Evolutionary conservation across 495 filamentous ascomycete genomes (phyloP).

Genomic region (Xanthoparmelia taractica): DNA sequence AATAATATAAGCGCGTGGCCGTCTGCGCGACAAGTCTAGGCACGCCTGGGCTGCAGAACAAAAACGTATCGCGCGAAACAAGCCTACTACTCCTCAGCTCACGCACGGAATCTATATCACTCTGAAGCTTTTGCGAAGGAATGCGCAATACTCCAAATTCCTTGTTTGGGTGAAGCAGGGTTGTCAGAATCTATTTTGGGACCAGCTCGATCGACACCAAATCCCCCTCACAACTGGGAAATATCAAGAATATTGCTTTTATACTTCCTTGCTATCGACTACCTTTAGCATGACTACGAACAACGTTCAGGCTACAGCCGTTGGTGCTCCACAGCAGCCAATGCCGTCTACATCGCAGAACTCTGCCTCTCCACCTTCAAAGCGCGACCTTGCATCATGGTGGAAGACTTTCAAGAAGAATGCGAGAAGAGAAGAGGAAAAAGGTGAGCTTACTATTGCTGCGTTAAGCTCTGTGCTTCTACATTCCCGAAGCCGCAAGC

Average conservation of each 20-base stretch:
- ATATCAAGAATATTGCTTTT: not conserved
- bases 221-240: not conserved
- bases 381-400: constrained; percentile 79
- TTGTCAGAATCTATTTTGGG: constrained; percentile 15
- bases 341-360: constrained; percentile 22
- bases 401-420: constrained; percentile 77
- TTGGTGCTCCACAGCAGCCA: constrained; percentile 33
- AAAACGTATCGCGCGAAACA: not conserved
- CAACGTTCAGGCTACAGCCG: constrained; percentile 31
- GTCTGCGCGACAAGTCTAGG: not conserved
- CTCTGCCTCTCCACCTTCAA: constrained; percentile 57
- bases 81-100: not conserved
- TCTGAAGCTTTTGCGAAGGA: constrained; percentile 7
- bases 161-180: constrained; percentile 13
- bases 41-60: not conserved
- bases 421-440: constrained; percentile 64
- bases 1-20: not conserved
- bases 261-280: constrained; percentile 2
- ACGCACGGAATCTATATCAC: not conserved
- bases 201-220: constrained; percentile 10
- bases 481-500: not conserved
- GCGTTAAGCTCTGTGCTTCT: not conserved
- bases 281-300: constrained; percentile 22
- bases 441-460: constrained; percentile 49
- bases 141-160: constrained; percentile 11